phyloP scores from a whole-genome alignment of 1,139 yeast genomes.

The Saccharomyces hybrid region DNA sequence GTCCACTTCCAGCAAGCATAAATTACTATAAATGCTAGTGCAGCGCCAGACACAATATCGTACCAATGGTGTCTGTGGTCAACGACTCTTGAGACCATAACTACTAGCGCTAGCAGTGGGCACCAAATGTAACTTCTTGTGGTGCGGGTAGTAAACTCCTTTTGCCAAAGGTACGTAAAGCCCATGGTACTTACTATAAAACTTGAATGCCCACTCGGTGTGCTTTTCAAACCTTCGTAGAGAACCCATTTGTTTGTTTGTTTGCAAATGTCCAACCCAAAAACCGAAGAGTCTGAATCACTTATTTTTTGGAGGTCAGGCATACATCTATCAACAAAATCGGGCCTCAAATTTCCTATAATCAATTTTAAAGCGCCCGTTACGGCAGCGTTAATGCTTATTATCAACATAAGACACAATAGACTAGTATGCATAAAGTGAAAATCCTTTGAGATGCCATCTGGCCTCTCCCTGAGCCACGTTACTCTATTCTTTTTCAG shows the following conservation, averaged over 20 bases:
- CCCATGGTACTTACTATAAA: constrained; percentile 23
- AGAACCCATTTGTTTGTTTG: constrained; percentile 17
- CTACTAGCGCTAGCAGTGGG: constrained; percentile 18
- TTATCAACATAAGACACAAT: constrained; percentile 13
- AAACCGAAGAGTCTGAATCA: constrained; percentile 5
- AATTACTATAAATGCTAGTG: constrained; percentile 15
- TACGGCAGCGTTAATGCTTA: constrained; percentile 20
- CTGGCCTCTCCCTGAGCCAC: constrained; percentile 13
- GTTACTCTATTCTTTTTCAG: constrained; percentile 9
- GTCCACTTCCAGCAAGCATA: constrained; percentile 13
- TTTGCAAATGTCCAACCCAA: constrained; percentile 15
- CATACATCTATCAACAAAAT: constrained; percentile 25
- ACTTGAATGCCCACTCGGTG: constrained; percentile 31
- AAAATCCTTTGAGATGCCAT: constrained; percentile 11
- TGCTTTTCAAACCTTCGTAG: constrained; percentile 28
- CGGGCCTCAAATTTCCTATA: constrained; percentile 27
- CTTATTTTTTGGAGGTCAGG: constrained; percentile 8
- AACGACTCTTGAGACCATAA: constrained; percentile 26
- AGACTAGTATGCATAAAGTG: constrained; percentile 23
- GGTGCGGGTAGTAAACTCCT: constrained; percentile 13
- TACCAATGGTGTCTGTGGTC: constrained; percentile 31
- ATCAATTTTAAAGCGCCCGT: constrained; percentile 24
- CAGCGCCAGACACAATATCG: constrained; percentile 24
- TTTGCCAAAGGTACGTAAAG: constrained; percentile 24
- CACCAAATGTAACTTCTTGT: constrained; percentile 23